phyloP scores from a whole-genome alignment of 2,329 filamentous ascomycete genomes.

The Penicillium sp. region DNA sequence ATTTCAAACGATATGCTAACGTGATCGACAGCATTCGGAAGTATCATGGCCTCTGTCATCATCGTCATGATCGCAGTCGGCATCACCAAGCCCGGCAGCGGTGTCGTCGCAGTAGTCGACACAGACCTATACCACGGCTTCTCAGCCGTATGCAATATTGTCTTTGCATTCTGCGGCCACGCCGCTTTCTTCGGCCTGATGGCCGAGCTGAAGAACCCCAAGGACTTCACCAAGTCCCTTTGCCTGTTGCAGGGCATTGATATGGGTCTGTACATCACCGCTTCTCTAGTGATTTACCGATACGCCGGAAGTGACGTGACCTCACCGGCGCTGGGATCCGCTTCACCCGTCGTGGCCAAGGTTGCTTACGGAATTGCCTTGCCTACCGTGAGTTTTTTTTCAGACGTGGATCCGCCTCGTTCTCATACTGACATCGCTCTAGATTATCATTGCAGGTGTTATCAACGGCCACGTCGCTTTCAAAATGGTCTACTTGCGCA shows the following conservation, averaged over 20 bases:
- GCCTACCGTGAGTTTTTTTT: constrained; percentile 52
- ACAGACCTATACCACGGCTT: constrained; percentile 58
- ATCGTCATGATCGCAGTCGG: constrained; percentile 69
- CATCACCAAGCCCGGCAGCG: constrained; percentile 46
- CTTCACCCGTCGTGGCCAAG: constrained; percentile 58
- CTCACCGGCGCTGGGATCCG: constrained; percentile 67
- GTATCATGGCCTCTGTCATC: constrained; percentile 63
- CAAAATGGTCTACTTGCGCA: constrained; percentile 66
- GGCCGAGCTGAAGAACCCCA: constrained; percentile 63
- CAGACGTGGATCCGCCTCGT: too few relatives aligned
- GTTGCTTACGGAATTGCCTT: constrained; percentile 68
- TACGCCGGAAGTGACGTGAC: constrained; percentile 63
- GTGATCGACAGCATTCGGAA: constrained; percentile 55
- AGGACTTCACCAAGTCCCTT: constrained; percentile 64
- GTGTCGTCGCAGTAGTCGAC: constrained; percentile 40
- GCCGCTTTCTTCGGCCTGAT: constrained; percentile 70
- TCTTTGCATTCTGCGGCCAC: constrained; percentile 70
- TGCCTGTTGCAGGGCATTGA: constrained; percentile 61
- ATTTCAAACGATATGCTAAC: neutral
- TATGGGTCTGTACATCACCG: constrained; percentile 64
- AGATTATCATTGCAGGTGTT: constrained; percentile 69
- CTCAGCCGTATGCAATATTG: constrained; percentile 66
- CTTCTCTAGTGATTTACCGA: constrained; percentile 68
- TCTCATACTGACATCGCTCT: neutral
- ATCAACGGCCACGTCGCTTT: constrained; percentile 68